Conservation (phyloP, 2,329 filamentous ascomycete genomes). For the Colletotrichum orbiculare region DNA sequence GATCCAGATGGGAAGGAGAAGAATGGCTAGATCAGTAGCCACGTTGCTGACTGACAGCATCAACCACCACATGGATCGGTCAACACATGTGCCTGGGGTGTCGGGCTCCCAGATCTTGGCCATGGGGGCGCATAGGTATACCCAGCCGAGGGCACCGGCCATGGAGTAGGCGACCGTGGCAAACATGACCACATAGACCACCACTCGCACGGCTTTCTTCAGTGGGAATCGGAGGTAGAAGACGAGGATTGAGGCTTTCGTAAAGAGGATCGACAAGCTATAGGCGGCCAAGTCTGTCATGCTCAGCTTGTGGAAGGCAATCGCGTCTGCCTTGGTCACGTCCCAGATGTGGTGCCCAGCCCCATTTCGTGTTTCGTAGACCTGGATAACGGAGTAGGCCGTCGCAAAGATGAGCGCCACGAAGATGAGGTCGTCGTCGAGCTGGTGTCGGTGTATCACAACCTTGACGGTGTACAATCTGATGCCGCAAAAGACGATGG, state of each 20-base stretch:
- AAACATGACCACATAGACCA: slow-evolving; percentile 30
- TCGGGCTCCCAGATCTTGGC: slow-evolving; percentile 26
- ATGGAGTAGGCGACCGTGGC: slow-evolving; percentile 27
- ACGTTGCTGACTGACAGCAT: slow-evolving; percentile 35
- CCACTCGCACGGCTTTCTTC: neutral
- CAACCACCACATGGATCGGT: slow-evolving; percentile 34
- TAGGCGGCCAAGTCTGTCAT: slow-evolving; percentile 36
- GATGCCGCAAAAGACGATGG: slow-evolving; percentile 31
- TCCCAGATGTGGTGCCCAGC: slow-evolving; percentile 31
- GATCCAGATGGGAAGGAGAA: slow-evolving; percentile 36
- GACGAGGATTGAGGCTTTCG: slow-evolving; percentile 38
- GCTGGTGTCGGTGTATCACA: slow-evolving; percentile 26
- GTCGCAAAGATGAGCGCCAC: slow-evolving; percentile 27
- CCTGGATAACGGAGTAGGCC: slow-evolving; percentile 23
- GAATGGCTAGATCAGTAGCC: slow-evolving; percentile 36
- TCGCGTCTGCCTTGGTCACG: slow-evolving; percentile 7
- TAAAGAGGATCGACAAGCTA: slow-evolving; percentile 38
- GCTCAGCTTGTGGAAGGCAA: slow-evolving; percentile 31
- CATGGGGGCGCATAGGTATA: slow-evolving; percentile 34
- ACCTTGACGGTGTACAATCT: slow-evolving; percentile 30
- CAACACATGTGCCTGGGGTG: slow-evolving; percentile 26
- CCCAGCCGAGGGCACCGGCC: slow-evolving; percentile 22
- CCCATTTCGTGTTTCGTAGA: slow-evolving; percentile 32
- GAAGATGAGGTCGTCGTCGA: slow-evolving; percentile 33
- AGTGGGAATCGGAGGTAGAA: slow-evolving; percentile 40